Base-by-base conservation (phyloP, 768 basidiomycete genomes). In the Suillus variegatus region DNA sequence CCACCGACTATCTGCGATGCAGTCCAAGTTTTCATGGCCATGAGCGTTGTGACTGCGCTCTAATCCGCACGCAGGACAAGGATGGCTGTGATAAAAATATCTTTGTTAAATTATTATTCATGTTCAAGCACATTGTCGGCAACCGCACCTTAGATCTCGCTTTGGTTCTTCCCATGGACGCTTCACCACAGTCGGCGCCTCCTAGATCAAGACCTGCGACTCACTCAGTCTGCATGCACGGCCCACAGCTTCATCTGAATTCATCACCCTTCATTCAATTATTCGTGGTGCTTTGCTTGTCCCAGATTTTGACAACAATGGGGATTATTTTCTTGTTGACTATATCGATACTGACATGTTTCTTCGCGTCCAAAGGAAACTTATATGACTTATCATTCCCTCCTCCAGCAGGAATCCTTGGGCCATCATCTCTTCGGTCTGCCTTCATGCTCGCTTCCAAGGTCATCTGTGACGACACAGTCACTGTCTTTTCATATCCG, bases 201-300 rank as follows among this genome's bases (percentile, higher is more conserved):
- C 4, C 25, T 62, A 14, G 76, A 79, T 52, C 60, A 47, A 6
- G 73, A 72, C 56, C 62, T 79, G 28, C 22, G 64, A 35, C 22
- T 64, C 0, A 62, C 60, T 58, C 63, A n/a, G 67, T 3, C 55
- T 76, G 7, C 65, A 67, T 28, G 61, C 65, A 25, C 18, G 58
- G n/a, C 63, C 56, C 1, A 20, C 60, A 32, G 46, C 62, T 36
- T 36, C 61, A 2, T 40, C 67, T 1, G 70, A 70, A 43, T 68
- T 79, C 22, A 68, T 79, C 22, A 66, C 71, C 12, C 64, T 71
- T 40, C 38, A 40, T 10, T 40, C 38, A 40, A 12, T 40, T 40
- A 40, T 40, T 40, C 10, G 10, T 40, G 38, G 10, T 40, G 38
- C 38, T 12, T 40, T 40, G 12, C 38, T 40, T 40, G 38, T 40